Base-by-base conservation (phyloP, 768 basidiomycete species). In the Pisolithus tinctorius region DNA sequence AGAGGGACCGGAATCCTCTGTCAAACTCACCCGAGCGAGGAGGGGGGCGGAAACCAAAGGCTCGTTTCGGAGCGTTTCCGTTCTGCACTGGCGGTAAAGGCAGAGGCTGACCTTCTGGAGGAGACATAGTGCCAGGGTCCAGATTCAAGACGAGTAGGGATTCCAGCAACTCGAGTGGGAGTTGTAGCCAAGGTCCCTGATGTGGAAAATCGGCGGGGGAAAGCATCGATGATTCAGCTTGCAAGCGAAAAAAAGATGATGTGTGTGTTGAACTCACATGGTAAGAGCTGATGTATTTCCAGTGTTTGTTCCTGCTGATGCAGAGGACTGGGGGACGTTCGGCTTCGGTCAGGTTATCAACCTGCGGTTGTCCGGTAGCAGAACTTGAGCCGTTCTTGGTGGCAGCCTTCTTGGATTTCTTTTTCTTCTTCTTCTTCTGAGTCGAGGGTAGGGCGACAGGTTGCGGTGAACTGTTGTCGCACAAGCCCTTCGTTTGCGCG, bases 231-330 rank as follows among this genome's bases (percentile, higher is more conserved):
- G 23, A 40, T 50, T 54, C 25, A 45, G 48, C 23, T 48, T 11
- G 23, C 29, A 4, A 36, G 42, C 4, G 43, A 27, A 26, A 31
- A 26, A 46, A 52, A 20, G 8, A 25, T 6, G 34, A 49, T 51
- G 23, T 40, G 53, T 57, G 41, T 34, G 13, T 4, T 39, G 53
- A 44, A 82, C 84, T 53, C 71, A 90, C 89, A 66, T 91, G 88
- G 65, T 88, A 92, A 23, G 90, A 90, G 69, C 87, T 90, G 69
- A 93, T 93, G 61, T 92, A 93, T 27, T 84, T 81, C 92, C 91
- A 93, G 61, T 94, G 92, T 67, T 94, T 94, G 72, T 93, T 93
- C 58, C 92, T 80, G 70, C 86, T 89, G 60, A 94, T 93, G 65
- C 86, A 88, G 3, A 93, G 77, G 34, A 86, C 81, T 0, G 84